A percentile compares a stretch with the other conserved stretches of the same genome.
These are phyloP conservation scores for Phlyctochytrium planicorne DNA, from an alignment of 192 early-diverging fungal species.

Conservation along the genomic window DNA sequence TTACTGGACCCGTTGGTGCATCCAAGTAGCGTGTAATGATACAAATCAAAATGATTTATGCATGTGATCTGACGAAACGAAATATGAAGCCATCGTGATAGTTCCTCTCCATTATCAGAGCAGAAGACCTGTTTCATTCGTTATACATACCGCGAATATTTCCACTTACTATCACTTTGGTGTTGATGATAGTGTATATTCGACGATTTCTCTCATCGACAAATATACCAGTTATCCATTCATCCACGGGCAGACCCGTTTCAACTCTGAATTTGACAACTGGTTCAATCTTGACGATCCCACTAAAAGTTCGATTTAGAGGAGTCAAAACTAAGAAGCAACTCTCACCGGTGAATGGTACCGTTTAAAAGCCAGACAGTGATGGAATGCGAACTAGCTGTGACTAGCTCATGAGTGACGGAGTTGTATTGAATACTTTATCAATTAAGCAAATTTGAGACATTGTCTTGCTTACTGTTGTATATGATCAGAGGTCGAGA, in stretches of 20 bases:
- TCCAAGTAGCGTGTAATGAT: conserved; percentile 47
- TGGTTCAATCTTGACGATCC: conserved; percentile 23
- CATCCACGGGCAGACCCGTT: conserved; percentile 32
- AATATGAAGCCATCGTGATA: conserved; percentile 33
- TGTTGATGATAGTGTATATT: conserved; percentile 41
- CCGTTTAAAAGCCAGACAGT: conserved; percentile 24
- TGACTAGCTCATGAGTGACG: conserved; percentile 34
- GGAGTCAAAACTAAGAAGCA: not conserved
- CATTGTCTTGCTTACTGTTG: conserved; percentile 39
- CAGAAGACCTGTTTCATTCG: conserved; percentile 23
- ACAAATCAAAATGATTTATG: conserved; percentile 37
- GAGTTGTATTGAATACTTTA: conserved; percentile 37
- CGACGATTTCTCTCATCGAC: conserved; percentile 29
- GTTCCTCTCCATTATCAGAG: conserved; percentile 9
- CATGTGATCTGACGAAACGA: conserved; percentile 37
- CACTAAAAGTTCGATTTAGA: conserved; percentile 11
- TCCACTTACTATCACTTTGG: conserved; percentile 37
- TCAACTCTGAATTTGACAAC: conserved; percentile 12
- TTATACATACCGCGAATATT: not conserved
- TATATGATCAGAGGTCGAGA: conserved; percentile 31
- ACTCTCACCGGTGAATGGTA: conserved; percentile 15
- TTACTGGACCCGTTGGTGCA: conserved; percentile 46
- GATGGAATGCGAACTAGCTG: conserved; percentile 36
- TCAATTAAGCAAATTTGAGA: not conserved
- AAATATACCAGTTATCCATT: conserved; percentile 46